Evolutionary conservation across 2,329 filamentous ascomycete species (phyloP).

Genomic region (Grosmannia serpens): DNA sequence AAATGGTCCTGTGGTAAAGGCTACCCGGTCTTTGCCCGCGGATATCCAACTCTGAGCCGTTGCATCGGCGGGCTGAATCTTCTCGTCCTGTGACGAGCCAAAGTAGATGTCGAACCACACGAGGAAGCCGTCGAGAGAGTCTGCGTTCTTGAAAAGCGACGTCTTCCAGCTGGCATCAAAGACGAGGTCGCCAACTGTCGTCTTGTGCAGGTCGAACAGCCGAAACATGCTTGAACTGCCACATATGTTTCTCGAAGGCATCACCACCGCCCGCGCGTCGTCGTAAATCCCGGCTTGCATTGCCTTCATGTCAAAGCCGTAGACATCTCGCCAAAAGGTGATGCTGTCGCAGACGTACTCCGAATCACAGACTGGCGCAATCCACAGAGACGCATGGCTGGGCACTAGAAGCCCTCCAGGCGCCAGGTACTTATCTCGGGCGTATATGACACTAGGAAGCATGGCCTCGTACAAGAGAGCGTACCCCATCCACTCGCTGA

Average conservation of each 20-base stretch:
- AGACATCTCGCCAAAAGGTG: slow-evolving; percentile 81
- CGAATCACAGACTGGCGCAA: slow-evolving; percentile 68
- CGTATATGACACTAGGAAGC: slow-evolving; percentile 84
- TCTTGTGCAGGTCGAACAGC: slow-evolving; percentile 64
- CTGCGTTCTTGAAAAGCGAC: slow-evolving; percentile 47
- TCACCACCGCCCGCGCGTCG: slow-evolving; percentile 67
- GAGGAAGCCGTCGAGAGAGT: slow-evolving; percentile 71
- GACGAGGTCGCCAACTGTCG: slow-evolving; percentile 58
- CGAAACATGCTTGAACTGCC: slow-evolving; percentile 56
- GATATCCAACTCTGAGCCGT: slow-evolving; percentile 54
- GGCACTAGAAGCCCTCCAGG: slow-evolving; percentile 76
- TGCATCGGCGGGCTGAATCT: slow-evolving; percentile 36
- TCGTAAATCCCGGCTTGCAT: slow-evolving; percentile 78
- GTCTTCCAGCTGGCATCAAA: slow-evolving; percentile 62
- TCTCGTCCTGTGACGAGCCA: slow-evolving; percentile 44
- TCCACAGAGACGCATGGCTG: slow-evolving; percentile 69
- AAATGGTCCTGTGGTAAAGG: slow-evolving; percentile 77
- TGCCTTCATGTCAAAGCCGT: slow-evolving; percentile 86
- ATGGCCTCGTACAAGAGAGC: slow-evolving; percentile 89
- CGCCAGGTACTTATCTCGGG: slow-evolving; percentile 74
- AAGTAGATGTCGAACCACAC: slow-evolving; percentile 97
- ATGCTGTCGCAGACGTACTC: slow-evolving; percentile 70
- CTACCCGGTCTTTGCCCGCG: slow-evolving; percentile 49
- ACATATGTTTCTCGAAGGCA: slow-evolving; percentile 49
- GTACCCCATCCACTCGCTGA: slow-evolving; percentile 98